Evolutionary conservation across 352 stramenopile genomes (phyloP), one percentile per base, ranked within the genome.

Genomic region (Phytopythium boreale): DNA sequence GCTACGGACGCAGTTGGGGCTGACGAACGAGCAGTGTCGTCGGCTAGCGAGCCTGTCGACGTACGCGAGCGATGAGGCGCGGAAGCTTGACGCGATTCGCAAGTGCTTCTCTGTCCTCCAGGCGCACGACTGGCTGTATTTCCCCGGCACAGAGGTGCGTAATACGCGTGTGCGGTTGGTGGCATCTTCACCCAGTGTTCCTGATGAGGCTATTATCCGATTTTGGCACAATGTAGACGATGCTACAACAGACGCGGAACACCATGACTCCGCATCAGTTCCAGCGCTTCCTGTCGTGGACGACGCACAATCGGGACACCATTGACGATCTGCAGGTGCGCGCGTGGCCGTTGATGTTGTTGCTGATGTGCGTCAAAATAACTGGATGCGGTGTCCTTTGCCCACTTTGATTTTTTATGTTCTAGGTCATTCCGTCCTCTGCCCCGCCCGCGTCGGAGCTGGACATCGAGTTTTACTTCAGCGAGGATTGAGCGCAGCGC

Each of bases 71-170:
- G 77, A 93, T 39, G 87, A 96, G 69, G 70, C 82, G 34, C 75
- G 74, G 20, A 90, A 93, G 59, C 74, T 96, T 9, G 83, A 92
- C 29, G 87, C 79, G 2, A 93, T 96, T 56, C 74, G 75, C n/a
- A 96, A 96, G 61, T 96, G 87, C 50, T 96, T 96, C 56, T 87
- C 87, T 11, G 83, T 87, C 22, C 61, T 96, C 15, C 84, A 79
- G 39, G 84, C 83, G 1, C 87, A 96, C 63, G 86, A 94, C 67
- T 96, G 87, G 87, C 76, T 96, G 26, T 91, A 92, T 59, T 92
- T 94, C 41, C 79, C 82, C 8, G 83, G 87, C 46, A 92, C 87
- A 56, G 87, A 96, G 82, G 84, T 95, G 15, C 27, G 68, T 62
- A 26, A 4, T 17, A n/a, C 60, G 17, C 14, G 5, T 19, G 10